Evolutionary conservation across 2,329 filamentous ascomycete species (phyloP).

Genomic region (Fusarium staphyleae): DNA sequence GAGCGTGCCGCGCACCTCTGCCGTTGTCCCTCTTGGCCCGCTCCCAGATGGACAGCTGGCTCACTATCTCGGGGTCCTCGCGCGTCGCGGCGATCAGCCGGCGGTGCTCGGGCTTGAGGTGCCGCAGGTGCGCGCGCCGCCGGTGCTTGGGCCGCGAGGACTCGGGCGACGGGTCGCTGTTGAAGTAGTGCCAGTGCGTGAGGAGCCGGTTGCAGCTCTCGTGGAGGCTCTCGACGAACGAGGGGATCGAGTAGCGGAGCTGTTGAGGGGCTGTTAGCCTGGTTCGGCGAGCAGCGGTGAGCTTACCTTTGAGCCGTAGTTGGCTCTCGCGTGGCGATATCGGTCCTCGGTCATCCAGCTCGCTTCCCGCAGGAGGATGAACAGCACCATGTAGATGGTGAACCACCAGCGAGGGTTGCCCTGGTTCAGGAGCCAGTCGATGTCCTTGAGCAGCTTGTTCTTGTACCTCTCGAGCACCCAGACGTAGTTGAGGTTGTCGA

Average conservation of each 20-base stretch:
- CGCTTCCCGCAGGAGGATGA: constrained; percentile 53
- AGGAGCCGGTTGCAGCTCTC: constrained; percentile 56
- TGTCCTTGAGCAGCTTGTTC: constrained; percentile 44
- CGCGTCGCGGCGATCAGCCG: constrained; percentile 45
- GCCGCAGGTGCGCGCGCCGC: constrained; percentile 40
- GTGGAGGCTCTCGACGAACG: constrained; percentile 54
- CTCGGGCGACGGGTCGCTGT: constrained; percentile 43
- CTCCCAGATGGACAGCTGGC: constrained; percentile 40
- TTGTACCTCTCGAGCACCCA: constrained; percentile 47
- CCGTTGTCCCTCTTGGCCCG: constrained; percentile 37
- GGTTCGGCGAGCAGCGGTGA: not conserved
- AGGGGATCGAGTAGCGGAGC: constrained; percentile 49
- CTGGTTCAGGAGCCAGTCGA: constrained; percentile 47
- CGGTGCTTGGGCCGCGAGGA: constrained; percentile 40
- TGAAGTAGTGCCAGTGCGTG: constrained; percentile 60
- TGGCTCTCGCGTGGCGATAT: constrained; percentile 52
- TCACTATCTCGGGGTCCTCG: constrained; percentile 27
- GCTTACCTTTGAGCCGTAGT: constrained; percentile 41
- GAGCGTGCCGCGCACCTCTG: constrained; percentile 12
- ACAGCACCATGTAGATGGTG: constrained; percentile 49
- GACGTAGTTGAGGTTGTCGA: constrained; percentile 52
- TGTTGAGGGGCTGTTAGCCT: constrained; percentile 16
- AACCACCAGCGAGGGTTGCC: constrained; percentile 45
- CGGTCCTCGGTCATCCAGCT: constrained; percentile 51
- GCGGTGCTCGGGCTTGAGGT: constrained; percentile 44